These are phyloP conservation scores for Sherardia arvensis DNA, from an alignment of 257 asterid genomes.

Conservation along the genomic window DNA sequence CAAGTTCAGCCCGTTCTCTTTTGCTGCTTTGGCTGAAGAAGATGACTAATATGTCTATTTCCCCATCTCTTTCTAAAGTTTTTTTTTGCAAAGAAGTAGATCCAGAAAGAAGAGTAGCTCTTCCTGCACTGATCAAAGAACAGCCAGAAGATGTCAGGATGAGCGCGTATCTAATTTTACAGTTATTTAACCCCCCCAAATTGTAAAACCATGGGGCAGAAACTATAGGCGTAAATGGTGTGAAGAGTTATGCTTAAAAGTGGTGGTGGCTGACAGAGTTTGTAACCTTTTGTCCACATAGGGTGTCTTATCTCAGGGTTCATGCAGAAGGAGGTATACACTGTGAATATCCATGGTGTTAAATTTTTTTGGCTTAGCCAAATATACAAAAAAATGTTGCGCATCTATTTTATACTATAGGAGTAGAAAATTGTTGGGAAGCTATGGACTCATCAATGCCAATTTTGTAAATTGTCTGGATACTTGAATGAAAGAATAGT, in stretches of 20 bases:
- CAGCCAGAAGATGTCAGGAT: constrained; percentile 6
- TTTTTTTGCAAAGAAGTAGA: constrained; percentile 16
- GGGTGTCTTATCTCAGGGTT: constrained; percentile 5
- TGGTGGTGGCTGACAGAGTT: constrained; percentile 21
- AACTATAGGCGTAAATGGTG: constrained; percentile 17
- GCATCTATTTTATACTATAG: constrained; percentile 1
- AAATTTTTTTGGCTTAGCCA: constrained; percentile 4
- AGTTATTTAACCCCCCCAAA: constrained; percentile 21
- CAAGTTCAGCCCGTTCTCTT: constrained; percentile 74
- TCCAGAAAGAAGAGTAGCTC: constrained; percentile 13
- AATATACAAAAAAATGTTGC: constrained; percentile 1
- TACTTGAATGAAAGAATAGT: constrained; percentile 1
- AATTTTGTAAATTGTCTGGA: neutral
- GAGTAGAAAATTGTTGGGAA: constrained; percentile 4
- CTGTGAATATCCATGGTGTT: constrained; percentile 15
- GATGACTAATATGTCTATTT: constrained; percentile 32
- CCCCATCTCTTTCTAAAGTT: constrained; percentile 12
- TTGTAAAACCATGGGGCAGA: constrained; percentile 24
- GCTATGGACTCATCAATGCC: neutral
- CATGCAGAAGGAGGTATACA: constrained; percentile 16
- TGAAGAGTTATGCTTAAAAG: constrained; percentile 7
- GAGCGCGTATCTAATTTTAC: constrained; percentile 16
- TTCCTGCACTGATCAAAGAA: neutral
- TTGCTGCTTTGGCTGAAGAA: constrained; percentile 48
- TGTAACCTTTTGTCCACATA: constrained; percentile 21